Percentiles rank a stretch among this genome's conserved stretches.
Evolutionary conservation across 352 stramenopile species (phyloP).

Genomic region (Phytophthora nicotianae): DNA sequence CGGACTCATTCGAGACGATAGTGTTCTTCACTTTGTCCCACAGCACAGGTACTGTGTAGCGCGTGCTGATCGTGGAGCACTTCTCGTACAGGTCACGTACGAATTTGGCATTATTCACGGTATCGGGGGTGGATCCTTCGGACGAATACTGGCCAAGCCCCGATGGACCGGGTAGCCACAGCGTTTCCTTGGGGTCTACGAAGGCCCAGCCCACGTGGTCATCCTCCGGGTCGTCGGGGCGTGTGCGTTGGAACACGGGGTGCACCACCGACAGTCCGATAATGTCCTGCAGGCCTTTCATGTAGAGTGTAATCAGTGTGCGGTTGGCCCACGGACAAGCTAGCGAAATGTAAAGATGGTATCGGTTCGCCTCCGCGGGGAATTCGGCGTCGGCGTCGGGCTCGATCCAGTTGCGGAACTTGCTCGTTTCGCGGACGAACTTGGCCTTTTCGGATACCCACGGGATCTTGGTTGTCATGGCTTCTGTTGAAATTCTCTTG

Average conservation of each 20-base stretch:
- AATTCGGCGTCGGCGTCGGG: slow-evolving; percentile 62
- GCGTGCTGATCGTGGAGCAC: not conserved
- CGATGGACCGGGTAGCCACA: not conserved
- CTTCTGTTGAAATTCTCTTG: not conserved
- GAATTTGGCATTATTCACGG: not conserved
- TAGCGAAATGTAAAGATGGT: slow-evolving; percentile 97
- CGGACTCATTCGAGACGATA: not conserved
- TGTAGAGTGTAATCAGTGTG: slow-evolving; percentile 82
- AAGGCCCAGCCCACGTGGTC: not conserved
- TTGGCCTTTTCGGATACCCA: not conserved
- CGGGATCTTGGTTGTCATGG: not conserved
- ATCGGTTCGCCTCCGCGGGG: slow-evolving; percentile 62
- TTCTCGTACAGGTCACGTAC: not conserved
- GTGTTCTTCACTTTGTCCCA: not conserved
- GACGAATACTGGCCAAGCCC: not conserved
- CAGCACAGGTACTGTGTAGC: not conserved
- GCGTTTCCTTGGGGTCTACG: not conserved
- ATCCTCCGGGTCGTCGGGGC: not conserved
- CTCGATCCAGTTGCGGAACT: slow-evolving; percentile 85
- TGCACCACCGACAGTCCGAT: slow-evolving; percentile 89
- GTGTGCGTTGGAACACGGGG: not conserved
- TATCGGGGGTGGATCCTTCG: not conserved
- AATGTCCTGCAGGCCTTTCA: slow-evolving; percentile 96
- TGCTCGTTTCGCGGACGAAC: slow-evolving; percentile 31
- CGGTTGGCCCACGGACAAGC: slow-evolving; percentile 93